These are phyloP conservation scores for Ceratobasidium sp. DNA, from an alignment of 1,284 basidiomycete species.

Conservation along the genomic window DNA sequence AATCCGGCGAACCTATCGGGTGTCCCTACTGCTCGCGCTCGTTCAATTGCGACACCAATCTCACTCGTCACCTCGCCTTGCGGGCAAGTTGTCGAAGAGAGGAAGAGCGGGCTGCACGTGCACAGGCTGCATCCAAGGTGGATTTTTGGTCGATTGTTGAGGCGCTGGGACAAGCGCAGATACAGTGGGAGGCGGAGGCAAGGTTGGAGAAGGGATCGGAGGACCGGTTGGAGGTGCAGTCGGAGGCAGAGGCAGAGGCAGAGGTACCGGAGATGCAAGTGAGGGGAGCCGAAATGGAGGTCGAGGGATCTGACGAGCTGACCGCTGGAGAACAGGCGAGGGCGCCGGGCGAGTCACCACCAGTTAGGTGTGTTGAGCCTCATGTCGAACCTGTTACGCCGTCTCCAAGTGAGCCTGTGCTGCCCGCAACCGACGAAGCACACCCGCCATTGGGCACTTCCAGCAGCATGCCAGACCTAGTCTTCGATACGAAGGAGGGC, in stretches of 20 bases:
- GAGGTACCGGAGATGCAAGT: not conserved
- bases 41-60: not conserved
- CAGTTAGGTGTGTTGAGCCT: too few species aligned
- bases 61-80: not conserved
- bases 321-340: too few species aligned
- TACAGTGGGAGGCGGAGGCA: too few species aligned
- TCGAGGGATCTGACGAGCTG: not conserved
- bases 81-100: not conserved
- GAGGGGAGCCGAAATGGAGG: not conserved
- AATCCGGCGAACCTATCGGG: not conserved
- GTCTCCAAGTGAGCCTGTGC: not conserved
- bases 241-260: constrained; percentile 1
- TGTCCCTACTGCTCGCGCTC: not conserved
- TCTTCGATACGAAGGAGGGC: not conserved
- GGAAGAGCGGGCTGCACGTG: not conserved
- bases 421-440: not conserved
- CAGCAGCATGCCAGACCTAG: not conserved
- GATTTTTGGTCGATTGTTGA: too few species aligned
- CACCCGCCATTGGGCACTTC: not conserved
- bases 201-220: not conserved
- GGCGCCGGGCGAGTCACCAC: too few species aligned
- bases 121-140: not conserved
- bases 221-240: not conserved
- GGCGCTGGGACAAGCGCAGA: too few species aligned
- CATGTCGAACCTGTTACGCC: too few species aligned